Conservation (phyloP, 2,329 filamentous ascomycete genomes). For the Cercospora zeae-maydis region DNA sequence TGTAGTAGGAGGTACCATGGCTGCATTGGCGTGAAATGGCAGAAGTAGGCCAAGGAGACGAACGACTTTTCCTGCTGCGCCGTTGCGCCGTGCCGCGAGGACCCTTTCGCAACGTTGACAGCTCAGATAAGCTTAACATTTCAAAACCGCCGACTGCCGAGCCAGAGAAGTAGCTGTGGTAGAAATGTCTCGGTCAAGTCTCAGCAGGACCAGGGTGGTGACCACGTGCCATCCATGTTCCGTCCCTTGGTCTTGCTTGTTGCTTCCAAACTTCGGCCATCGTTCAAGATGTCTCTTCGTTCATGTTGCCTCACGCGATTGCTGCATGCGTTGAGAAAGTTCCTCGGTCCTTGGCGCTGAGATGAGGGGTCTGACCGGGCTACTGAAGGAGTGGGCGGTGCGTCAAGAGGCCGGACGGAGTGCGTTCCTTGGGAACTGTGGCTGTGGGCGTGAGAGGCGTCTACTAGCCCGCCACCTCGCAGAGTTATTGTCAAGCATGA, state of each 20-base stretch:
- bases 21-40: neutral
- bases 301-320: neutral
- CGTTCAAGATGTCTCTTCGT: no score
- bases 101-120: neutral
- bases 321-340: neutral
- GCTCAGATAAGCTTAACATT: neutral
- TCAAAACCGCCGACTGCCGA: neutral
- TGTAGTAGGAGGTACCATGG: neutral
- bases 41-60: neutral
- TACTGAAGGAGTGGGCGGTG: neutral
- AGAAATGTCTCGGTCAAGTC: slow-evolving; percentile 1
- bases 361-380: neutral
- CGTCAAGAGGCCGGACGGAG: neutral
- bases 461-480: neutral
- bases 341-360: slow-evolving; percentile 8
- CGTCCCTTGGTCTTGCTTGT: no score
- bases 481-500: neutral
- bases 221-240: neutral
- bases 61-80: neutral
- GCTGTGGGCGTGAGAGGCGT: neutral
- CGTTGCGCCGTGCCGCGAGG: neutral
- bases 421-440: neutral
- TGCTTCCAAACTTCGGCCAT: neutral
- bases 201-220: neutral
- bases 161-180: neutral